Conservation (phyloP, 257 asterid species). For the Primulina eburnea region DNA sequence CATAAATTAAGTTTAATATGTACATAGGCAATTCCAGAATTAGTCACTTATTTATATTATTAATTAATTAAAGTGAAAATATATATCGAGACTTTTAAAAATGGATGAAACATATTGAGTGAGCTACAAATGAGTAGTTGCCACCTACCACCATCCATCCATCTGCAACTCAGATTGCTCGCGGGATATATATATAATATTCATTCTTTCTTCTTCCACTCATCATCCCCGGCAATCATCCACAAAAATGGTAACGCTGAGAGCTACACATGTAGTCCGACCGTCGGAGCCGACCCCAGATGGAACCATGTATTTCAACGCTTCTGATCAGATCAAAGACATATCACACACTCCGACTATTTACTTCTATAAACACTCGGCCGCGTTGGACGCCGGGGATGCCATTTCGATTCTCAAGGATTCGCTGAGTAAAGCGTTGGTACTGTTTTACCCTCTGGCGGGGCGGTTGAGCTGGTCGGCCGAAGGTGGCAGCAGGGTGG, state of each 20-base stretch:
- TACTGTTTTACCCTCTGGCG: constrained; percentile 51
- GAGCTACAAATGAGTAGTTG: background rate
- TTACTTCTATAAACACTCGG: constrained; percentile 41
- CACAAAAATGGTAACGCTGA: constrained; percentile 28
- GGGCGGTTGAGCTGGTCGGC: constrained; percentile 48
- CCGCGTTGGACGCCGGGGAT: constrained; percentile 20
- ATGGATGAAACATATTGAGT: too few relatives aligned
- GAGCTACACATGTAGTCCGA: constrained; percentile 46
- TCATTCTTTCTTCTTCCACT: background rate
- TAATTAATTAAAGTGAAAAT: too few relatives aligned
- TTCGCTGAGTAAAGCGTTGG: constrained; percentile 47
- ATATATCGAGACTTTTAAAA: too few relatives aligned
- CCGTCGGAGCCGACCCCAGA: constrained; percentile 56
- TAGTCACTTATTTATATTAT: too few relatives aligned
- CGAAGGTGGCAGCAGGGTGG: constrained; percentile 54
- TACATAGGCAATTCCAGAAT: too few relatives aligned
- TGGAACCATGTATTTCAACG: constrained; percentile 36
- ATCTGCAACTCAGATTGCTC: background rate
- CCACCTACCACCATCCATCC: background rate
- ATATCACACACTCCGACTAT: constrained; percentile 55
- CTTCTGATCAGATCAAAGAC: constrained; percentile 53
- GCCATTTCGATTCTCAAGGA: constrained; percentile 20
- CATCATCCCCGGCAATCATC: too few relatives aligned
- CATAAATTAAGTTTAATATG: too few relatives aligned
- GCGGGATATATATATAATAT: background rate